Percentiles rank a stretch among this genome's conserved stretches.
Evolutionary conservation across 2,329 filamentous ascomycete genomes (phyloP).

Genomic region (Didymella lethalis): DNA sequence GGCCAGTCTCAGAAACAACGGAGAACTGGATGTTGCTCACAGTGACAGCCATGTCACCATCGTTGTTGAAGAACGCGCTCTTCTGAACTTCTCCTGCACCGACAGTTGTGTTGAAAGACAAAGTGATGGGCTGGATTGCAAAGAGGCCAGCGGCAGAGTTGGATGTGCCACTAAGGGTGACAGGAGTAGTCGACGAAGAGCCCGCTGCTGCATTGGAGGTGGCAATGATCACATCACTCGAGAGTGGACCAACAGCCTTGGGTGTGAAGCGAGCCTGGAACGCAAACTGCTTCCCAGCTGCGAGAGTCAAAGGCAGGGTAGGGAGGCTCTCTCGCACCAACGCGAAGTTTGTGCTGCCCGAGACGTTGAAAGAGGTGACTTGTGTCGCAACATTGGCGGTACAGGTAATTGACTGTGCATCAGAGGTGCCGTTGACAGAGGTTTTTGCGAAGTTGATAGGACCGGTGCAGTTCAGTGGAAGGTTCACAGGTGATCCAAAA

Average conservation of each 20-base stretch:
- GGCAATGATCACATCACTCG: constrained; percentile 58
- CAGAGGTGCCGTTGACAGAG: constrained; percentile 52
- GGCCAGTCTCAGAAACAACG: constrained; percentile 54
- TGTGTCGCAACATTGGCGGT: constrained; percentile 56
- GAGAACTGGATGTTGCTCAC: constrained; percentile 59
- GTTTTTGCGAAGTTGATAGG: constrained; percentile 58
- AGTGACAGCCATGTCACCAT: constrained; percentile 57
- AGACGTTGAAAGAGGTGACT: constrained; percentile 53
- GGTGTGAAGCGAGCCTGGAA: constrained; percentile 59
- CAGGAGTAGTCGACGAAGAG: constrained; percentile 58
- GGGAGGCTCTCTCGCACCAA: constrained; percentile 27
- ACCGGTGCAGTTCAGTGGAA: constrained; percentile 63
- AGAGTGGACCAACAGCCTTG: constrained; percentile 57
- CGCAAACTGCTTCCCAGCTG: constrained; percentile 52
- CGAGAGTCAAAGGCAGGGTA: constrained; percentile 44
- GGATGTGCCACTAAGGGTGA: constrained; percentile 60
- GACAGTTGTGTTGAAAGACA: constrained; percentile 61
- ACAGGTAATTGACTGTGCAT: constrained; percentile 56
- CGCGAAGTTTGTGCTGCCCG: constrained; percentile 51
- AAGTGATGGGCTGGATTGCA: constrained; percentile 56
- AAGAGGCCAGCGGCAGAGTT: constrained; percentile 58
- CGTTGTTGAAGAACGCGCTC: constrained; percentile 59
- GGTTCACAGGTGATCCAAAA: constrained; percentile 64
- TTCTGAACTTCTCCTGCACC: constrained; percentile 50
- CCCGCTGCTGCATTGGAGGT: constrained; percentile 58